Conservation (phyloP, 495 filamentous ascomycete species). For the Penicillium nucicola region DNA sequence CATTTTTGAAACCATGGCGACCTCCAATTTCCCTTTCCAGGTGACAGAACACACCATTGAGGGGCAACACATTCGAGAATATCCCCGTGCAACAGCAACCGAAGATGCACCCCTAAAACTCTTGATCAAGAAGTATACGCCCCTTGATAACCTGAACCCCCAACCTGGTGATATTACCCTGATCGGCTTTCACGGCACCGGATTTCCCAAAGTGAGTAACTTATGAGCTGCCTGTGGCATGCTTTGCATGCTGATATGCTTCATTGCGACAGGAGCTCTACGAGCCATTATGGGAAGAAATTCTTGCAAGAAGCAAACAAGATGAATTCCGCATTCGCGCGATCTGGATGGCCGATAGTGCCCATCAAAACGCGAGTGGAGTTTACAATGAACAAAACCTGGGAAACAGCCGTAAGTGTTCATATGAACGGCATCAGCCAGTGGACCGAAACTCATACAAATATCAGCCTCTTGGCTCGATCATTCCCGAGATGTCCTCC, state of each 20-base stretch:
- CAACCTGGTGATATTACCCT: slow-evolving; percentile 65
- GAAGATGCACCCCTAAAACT: slow-evolving; percentile 57
- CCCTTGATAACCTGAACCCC: slow-evolving; percentile 51
- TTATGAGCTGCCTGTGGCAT: no score
- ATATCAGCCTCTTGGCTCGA: slow-evolving; percentile 59
- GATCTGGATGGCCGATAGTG: slow-evolving; percentile 75
- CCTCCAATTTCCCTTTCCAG: slow-evolving; percentile 21
- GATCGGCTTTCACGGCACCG: slow-evolving; percentile 69
- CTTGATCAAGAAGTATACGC: slow-evolving; percentile 70
- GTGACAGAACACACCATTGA: slow-evolving; percentile 52
- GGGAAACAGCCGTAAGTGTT: not conserved
- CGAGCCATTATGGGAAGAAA: slow-evolving; percentile 73
- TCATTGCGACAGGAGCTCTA: slow-evolving; percentile 58
- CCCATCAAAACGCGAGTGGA: slow-evolving; percentile 54
- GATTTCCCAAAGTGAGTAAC: slow-evolving; percentile 61
- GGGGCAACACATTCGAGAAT: slow-evolving; percentile 62
- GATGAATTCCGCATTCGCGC: slow-evolving; percentile 54
- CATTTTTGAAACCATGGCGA: not conserved
- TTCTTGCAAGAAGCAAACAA: slow-evolving; percentile 39
- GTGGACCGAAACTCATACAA: no score
- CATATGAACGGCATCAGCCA: not conserved
- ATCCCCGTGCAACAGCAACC: slow-evolving; percentile 48
- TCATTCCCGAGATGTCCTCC: slow-evolving; percentile 69
- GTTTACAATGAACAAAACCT: slow-evolving; percentile 4
- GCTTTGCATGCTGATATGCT: not conserved